Base-by-base conservation (phyloP, 495 filamentous ascomycete genomes). In the Talaromyces wortmannii region DNA sequence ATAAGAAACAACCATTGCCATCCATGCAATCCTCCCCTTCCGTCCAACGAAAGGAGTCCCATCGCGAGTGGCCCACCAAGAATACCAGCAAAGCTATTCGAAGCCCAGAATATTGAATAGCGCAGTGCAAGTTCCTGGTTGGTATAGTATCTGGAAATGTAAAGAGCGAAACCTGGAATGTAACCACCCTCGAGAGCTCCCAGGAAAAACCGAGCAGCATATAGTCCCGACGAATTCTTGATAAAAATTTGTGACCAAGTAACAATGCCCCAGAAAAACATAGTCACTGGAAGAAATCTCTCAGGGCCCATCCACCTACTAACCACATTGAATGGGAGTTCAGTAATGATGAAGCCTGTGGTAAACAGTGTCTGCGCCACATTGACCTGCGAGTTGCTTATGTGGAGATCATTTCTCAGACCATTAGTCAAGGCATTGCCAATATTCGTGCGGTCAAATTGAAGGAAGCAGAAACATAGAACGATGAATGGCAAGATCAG, bases 101-200 rank as follows among this genome's bases (percentile, higher is more conserved):
- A 53, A 6, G 36, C 51, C 51, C 51, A 53, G 23, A 53, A 53
- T 3, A 53, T 53, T 17, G 51, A 33, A 32, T 53, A 53, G 8
- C 51, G 17, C 17, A 53, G 16, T 18, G 51, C 51, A 3, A 53
- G 51, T 31, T 53, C 51, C 10, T 16, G 40, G 13, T 53, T 32
- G 29, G 51, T 53, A 45, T 53, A 53, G 18, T 44, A 31, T 18
- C 69, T 70, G 6, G 66, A 68, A 56, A 73, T 67, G 49, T 73
- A 71, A 11, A 73, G 42, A 12, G 71, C 64, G 31, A 73, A 63
- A 13, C 72, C 69, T 0, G 72, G 70, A 47, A 73, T 73, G 55
- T 70, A 68, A 7, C 71, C 71, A 31, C 67, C 67, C 52, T 72
- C 69, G 15, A 56, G 59, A 16, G 72, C 60, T 5, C 70, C 72